Base-by-base conservation (phyloP, 768 basidiomycete species). In the Xerocomus potaroensis region DNA sequence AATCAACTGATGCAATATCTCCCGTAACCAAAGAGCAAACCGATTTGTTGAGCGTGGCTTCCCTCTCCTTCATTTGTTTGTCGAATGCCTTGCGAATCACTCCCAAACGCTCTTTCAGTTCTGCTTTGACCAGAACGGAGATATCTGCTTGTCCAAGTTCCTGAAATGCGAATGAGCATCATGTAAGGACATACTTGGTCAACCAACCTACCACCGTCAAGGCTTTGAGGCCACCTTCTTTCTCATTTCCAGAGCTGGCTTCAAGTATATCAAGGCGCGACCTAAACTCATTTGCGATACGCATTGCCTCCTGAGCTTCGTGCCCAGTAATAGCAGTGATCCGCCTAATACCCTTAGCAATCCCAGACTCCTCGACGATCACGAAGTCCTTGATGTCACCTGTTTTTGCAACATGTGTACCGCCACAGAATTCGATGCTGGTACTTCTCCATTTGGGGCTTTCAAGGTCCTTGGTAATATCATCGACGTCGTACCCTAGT, bases 381-480 rank as follows among this genome's bases (percentile, higher is more conserved):
- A 94, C 84, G 64, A 99, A 87, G 62, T 91, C 87, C 69, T 95
- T 94, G 77, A 99, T 98, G 58, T 94, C 91, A 15, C 94, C 91
- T 0, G 96, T 99, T 69, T 84, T 89, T n/a, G 81, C 79, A 45
- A 99, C 96, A 63, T 99, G 96, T 81, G 96, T 99, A 67, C 96
- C 96, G 68, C 96, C 96, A 64, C 96, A 99, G 64, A 99, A 95
- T 69, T 99, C 96, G 52, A 96, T 80, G 65, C 89, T 93, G 10
- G 95, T 96, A 23, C 69, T 71, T 38, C 88, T 73, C 96, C 96
- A 99, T 68, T 86, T 91, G 4, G 86, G 82, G 66, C 92, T 94
- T 58, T 85, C 79, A 34, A 95, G 76, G 54, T 99, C 91, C 58
- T 79, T 75, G 16, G 80, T 69, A 45, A 99, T 92, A 56, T 93